Evolutionary conservation across 2,329 filamentous ascomycete genomes (phyloP), one percentile per base, ranked within the genome.

Genomic region (Aspergillus sergii): DNA sequence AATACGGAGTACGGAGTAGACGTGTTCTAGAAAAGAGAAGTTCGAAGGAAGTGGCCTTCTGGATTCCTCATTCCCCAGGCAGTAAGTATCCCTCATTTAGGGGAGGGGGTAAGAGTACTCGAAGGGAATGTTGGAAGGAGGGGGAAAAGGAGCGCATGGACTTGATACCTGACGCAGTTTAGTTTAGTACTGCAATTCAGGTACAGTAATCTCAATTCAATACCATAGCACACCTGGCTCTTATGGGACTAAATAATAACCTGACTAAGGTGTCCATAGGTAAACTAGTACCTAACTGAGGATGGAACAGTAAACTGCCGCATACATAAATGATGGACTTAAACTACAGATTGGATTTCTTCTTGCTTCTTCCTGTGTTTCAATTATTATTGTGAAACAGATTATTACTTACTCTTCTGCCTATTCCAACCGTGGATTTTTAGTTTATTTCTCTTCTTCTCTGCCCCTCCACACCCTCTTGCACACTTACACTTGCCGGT

Each of bases 321-420:
- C 51, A 55, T 55, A 55, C 51, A 55, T 55, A 55, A 36, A 55
- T 55, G 51, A 55, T 55, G 51, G 51, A 26, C 51, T 53, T 28
- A 34, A 53, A 53, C 48, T 19, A 58, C 45, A 26, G 57, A 28
- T n/a, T 51, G 28, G 23, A 45, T 36, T 59, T 58, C 48, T 23
- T 46, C 48, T 51, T 39, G 57, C n/a, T 34, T 51, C 45, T 51
- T 51, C 19, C 36, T 41, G 11, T 55, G 51, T 55, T 51, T 55
- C 51, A 55, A 55, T 55, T 19, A 55, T 55, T 55, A 28, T 55
- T 6, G 23, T 55, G 51, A 55, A 55, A 55, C 51, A 36, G 4
- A 39, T 41, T 39, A 50, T 61, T 58, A 46, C 43, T 57, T 41
- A 32, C 28, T 6, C n/a, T 36, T 56, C 30, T 34, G 2, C 16